Conservation (phyloP, 2,329 filamentous ascomycete genomes). For the Akanthomyces uredinophilus region DNA sequence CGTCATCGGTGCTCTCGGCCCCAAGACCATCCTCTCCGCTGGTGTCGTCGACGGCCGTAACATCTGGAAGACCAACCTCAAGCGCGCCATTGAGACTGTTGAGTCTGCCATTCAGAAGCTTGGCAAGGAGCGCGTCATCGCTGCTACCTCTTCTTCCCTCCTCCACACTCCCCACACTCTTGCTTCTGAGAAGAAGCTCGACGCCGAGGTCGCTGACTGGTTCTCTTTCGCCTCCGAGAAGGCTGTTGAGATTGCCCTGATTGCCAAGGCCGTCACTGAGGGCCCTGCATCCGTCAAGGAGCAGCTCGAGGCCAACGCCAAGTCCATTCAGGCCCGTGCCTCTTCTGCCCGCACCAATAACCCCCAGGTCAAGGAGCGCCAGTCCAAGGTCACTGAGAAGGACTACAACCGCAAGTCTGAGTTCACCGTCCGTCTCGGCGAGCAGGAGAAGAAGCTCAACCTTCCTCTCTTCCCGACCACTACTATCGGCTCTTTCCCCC, state of each 20-base stretch:
- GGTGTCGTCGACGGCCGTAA: conserved; percentile 98
- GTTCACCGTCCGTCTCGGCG: conserved; percentile 77
- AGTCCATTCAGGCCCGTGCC: conserved; percentile 85
- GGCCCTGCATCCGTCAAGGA: conserved; percentile 81
- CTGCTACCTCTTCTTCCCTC: conserved; percentile 94
- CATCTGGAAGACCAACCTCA: conserved; percentile 99
- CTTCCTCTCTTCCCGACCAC: conserved; percentile 98
- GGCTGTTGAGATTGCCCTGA: conserved; percentile 80
- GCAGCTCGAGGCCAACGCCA: conserved; percentile 94
- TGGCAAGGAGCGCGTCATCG: conserved; percentile 94
- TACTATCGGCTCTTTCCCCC: conserved; percentile 98
- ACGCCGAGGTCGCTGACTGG: conserved; percentile 90
- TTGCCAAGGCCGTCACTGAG: conserved; percentile 95
- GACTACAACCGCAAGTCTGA: conserved; percentile 90
- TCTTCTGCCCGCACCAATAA: conserved; percentile 95
- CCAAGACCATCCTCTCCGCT: conserved; percentile 85
- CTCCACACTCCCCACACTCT: conserved; percentile 98
- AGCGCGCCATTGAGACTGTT: conserved; percentile 84
- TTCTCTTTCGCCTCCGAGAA: conserved; percentile 98
- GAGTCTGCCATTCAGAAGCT: conserved; percentile 90
- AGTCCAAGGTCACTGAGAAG: conserved; percentile 75
- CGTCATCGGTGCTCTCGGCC: conserved; percentile 74
- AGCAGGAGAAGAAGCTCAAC: conserved; percentile 88
- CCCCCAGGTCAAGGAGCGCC: conserved; percentile 93
- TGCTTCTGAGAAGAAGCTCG: conserved; percentile 96